phyloP scores from a whole-genome alignment of 2,329 filamentous ascomycete species.

The Blastomyces percursus region DNA sequence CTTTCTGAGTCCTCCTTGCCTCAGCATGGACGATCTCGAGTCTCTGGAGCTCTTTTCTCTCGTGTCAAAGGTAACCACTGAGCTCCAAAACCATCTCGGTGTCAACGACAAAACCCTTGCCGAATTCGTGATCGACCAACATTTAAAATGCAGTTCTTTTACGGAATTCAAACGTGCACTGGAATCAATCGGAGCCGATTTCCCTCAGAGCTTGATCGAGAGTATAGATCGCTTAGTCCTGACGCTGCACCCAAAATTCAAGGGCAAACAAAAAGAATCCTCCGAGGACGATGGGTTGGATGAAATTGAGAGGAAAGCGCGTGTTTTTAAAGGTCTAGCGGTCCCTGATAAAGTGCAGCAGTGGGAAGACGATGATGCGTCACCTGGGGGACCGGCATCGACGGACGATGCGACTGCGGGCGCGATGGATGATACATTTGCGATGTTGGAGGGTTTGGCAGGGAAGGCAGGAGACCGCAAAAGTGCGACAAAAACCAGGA shows the following conservation, averaged over 20 bases:
- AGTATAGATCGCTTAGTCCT: slow-evolving; percentile 81
- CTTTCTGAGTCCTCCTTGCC: neutral
- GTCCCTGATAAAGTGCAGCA: slow-evolving; percentile 64
- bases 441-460: slow-evolving; percentile 76
- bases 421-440: slow-evolving; percentile 85
- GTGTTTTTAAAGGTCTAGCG: slow-evolving; percentile 81
- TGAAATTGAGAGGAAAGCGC: slow-evolving; percentile 58
- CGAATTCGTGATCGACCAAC: slow-evolving; percentile 90
- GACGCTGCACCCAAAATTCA: slow-evolving; percentile 86
- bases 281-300: slow-evolving; percentile 28
- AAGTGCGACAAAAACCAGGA: slow-evolving; percentile 34
- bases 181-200: slow-evolving; percentile 65
- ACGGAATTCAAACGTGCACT: slow-evolving; percentile 66
- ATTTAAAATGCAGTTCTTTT: slow-evolving; percentile 60
- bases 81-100: slow-evolving; percentile 87
- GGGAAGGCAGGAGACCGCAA: slow-evolving; percentile 45
- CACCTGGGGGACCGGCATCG: slow-evolving; percentile 17
- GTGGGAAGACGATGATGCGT: slow-evolving; percentile 40
- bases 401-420: slow-evolving; percentile 41
- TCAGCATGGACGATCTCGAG: slow-evolving; percentile 73
- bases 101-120: slow-evolving; percentile 89
- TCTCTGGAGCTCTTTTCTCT: slow-evolving; percentile 88
- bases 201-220: slow-evolving; percentile 75
- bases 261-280: slow-evolving; percentile 37
- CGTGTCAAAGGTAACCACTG: slow-evolving; percentile 86